A percentile compares a stretch with the other conserved stretches of the same genome.
Evolutionary conservation across 352 stramenopile genomes (phyloP).

Genomic region (Phytophthora tentaculata): DNA sequence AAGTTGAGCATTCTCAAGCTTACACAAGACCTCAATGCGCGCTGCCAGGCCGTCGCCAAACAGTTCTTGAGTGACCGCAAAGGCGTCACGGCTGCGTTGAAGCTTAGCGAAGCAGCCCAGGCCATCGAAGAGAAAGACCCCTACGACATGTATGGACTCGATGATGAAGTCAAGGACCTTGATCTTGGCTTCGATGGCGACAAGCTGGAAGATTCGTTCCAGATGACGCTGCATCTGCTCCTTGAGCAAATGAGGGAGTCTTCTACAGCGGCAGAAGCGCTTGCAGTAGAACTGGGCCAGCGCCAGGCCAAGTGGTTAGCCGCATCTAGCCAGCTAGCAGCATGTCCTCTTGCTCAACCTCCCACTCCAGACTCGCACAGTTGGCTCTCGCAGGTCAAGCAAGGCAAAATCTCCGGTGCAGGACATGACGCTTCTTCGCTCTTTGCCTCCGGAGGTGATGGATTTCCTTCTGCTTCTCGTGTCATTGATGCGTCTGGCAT

Average conservation of each 20-base stretch:
- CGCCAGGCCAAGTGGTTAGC: constrained; percentile 74
- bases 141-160: constrained; percentile 27
- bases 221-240: constrained; percentile 26
- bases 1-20: constrained; percentile 66
- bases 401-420: constrained; percentile 81
- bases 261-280: constrained; percentile 30
- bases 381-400: constrained; percentile 75
- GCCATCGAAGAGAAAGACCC: constrained; percentile 18
- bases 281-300: constrained; percentile 36
- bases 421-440: constrained; percentile 55
- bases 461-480: constrained; percentile 42
- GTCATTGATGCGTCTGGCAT: constrained; percentile 47
- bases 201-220: constrained; percentile 37
- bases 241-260: constrained; percentile 40
- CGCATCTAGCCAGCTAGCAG: constrained; percentile 70
- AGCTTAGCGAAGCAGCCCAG: constrained; percentile 5
- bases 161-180: constrained; percentile 24
- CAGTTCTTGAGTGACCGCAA: constrained; percentile 38
- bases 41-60: constrained; percentile 45
- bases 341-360: constrained; percentile 55
- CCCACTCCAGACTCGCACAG: constrained; percentile 72
- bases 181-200: constrained; percentile 31
- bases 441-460: constrained; percentile 21
- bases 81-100: constrained; percentile 19
- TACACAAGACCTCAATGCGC: constrained; percentile 53